Conservation (phyloP, 305 asterid species). For the Plantago lanceolata region DNA sequence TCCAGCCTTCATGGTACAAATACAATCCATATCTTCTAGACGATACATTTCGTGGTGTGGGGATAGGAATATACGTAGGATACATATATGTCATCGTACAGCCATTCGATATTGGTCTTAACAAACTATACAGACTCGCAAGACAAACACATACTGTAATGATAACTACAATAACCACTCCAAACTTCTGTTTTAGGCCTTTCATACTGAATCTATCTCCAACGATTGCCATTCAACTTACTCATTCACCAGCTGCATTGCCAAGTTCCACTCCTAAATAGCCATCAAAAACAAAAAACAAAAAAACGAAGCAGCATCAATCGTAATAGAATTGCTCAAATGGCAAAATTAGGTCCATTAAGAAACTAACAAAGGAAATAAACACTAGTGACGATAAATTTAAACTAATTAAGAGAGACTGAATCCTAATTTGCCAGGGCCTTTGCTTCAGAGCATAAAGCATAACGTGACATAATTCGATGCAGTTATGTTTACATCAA, state of each 20-base stretch:
- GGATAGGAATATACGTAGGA: slow-evolving; percentile 83
- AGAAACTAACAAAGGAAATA: slow-evolving; percentile 15
- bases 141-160: slow-evolving; percentile 53
- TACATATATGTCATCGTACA: slow-evolving; percentile 96
- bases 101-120: slow-evolving; percentile 73
- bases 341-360: slow-evolving; percentile 1
- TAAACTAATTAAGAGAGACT: no score
- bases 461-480: no score
- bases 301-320: slow-evolving; percentile 15
- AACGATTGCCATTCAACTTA: slow-evolving; percentile 23
- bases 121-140: slow-evolving; percentile 50
- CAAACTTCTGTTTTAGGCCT: slow-evolving; percentile 36
- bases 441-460: no score
- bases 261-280: slow-evolving; percentile 25
- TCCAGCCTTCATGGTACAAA: slow-evolving; percentile 96
- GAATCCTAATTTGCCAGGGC: no score
- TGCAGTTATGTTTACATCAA: no score
- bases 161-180: slow-evolving; percentile 47
- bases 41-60: slow-evolving; percentile 54
- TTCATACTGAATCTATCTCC: slow-evolving; percentile 32
- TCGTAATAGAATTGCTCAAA: not conserved
- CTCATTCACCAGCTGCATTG: slow-evolving; percentile 27
- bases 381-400: not conserved
- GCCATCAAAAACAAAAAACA: slow-evolving; percentile 14
- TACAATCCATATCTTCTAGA: slow-evolving; percentile 59